Conservation (phyloP, 2,329 filamentous ascomycete species). For the Microthyrium microscopicum region DNA sequence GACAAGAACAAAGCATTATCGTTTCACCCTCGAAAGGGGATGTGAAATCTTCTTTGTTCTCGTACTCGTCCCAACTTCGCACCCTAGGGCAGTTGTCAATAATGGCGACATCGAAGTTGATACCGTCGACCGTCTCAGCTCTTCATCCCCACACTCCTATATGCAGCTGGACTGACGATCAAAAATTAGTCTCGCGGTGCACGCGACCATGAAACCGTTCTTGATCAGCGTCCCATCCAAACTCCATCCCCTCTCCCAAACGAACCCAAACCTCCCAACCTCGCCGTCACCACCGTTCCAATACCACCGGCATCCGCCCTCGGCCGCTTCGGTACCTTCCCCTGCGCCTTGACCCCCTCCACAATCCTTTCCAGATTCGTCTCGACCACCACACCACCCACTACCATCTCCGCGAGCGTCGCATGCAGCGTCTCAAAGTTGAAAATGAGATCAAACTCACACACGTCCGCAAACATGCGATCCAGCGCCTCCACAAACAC, state of each 20-base stretch:
- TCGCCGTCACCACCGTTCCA: no score
- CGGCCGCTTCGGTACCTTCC: constrained; percentile 60
- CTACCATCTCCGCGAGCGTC: constrained; percentile 81
- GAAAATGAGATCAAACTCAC: constrained; percentile 95
- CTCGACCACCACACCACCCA: constrained; percentile 87
- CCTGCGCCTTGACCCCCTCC: constrained; percentile 59
- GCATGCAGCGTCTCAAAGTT: constrained; percentile 96
- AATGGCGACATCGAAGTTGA: no score
- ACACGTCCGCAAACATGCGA: constrained; percentile 93
- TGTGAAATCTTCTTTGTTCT: no score
- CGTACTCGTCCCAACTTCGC: no score
- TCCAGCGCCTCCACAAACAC: constrained; percentile 95
- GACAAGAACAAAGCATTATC: no score
- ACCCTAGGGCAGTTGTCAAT: no score
- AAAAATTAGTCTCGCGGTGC: no score
- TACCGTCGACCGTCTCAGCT: no score
- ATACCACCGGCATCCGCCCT: constrained; percentile 15
- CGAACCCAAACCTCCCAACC: constrained; percentile 8
- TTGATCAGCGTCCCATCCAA: constrained; percentile 8
- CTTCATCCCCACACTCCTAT: no score
- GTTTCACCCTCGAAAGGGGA: no score
- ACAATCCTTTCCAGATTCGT: constrained; percentile 81
- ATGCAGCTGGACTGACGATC: no score
- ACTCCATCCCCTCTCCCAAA: constrained; percentile 10
- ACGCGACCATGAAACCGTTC: no score